Conservation (phyloP, 1,139 yeast genomes). For the Candida gigantensis region DNA sequence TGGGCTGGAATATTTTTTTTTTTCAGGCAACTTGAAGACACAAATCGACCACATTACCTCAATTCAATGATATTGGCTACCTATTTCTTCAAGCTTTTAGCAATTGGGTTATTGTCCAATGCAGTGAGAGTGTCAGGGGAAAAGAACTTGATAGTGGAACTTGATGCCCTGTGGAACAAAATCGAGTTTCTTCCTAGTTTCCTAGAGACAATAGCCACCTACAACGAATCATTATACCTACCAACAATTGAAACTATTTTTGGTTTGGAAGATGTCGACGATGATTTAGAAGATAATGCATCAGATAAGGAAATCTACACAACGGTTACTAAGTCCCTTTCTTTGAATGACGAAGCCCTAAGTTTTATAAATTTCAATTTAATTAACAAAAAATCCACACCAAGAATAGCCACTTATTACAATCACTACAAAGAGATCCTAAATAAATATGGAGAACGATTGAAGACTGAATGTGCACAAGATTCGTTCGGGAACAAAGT, state of each 20-base stretch:
- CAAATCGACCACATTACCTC: too few species aligned
- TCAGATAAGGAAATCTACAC: slow-evolving; percentile 43
- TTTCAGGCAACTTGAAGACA: too few species aligned
- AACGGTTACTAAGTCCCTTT: slow-evolving; percentile 32
- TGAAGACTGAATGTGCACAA: slow-evolving; percentile 25
- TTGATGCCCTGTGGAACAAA: slow-evolving; percentile 19
- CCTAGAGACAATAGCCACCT: slow-evolving; percentile 56
- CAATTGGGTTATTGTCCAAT: not conserved
- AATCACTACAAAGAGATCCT: slow-evolving; percentile 43
- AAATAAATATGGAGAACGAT: slow-evolving; percentile 20
- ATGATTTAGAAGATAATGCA: slow-evolving; percentile 17
- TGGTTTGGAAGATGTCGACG: slow-evolving; percentile 29
- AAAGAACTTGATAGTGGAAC: slow-evolving; percentile 10
- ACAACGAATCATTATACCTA: slow-evolving; percentile 50
- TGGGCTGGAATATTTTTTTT: too few species aligned
- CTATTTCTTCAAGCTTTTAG: not conserved
- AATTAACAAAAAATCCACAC: slow-evolving; percentile 55
- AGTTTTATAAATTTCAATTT: slow-evolving; percentile 52
- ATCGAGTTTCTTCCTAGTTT: slow-evolving; percentile 43
- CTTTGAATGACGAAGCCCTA: slow-evolving; percentile 18
- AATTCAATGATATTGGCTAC: not conserved
- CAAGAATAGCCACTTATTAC: slow-evolving; percentile 66
- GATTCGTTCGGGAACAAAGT: slow-evolving; percentile 40
- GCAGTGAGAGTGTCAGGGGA: not conserved
- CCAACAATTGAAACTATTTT: slow-evolving; percentile 44